Evolutionary conservation across 805 yeast species (phyloP).

Genomic region (Peterozyma toletana): DNA sequence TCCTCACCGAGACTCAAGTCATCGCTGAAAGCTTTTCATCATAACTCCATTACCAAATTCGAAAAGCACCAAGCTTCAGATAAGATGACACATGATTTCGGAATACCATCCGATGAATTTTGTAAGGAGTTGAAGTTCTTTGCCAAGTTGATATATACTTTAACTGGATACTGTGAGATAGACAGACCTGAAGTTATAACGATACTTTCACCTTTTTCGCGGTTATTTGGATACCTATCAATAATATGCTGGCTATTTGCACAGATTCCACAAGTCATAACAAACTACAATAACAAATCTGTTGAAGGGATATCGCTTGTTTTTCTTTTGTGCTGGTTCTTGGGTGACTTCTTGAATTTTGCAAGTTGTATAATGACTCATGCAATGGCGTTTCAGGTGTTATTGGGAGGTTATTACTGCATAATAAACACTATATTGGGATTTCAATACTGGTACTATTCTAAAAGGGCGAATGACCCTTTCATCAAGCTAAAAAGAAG

Average conservation of each 20-base stretch:
- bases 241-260: slow-evolving; percentile 65
- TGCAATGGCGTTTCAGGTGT: slow-evolving; percentile 40
- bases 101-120: slow-evolving; percentile 1
- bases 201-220: slow-evolving; percentile 18
- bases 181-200: slow-evolving; percentile 12
- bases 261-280: slow-evolving; percentile 61
- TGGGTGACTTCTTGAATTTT: slow-evolving; percentile 55
- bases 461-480: slow-evolving; percentile 1
- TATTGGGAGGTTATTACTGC: slow-evolving; percentile 41
- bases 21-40: no score
- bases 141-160: slow-evolving; percentile 14
- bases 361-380: slow-evolving; percentile 38
- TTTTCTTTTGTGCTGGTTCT: slow-evolving; percentile 56
- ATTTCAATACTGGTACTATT: slow-evolving; percentile 40
- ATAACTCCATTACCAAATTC: no score
- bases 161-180: slow-evolving; percentile 17
- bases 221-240: slow-evolving; percentile 28
- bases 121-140: slow-evolving; percentile 16
- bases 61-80: no score
- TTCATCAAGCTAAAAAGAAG: slow-evolving; percentile 2
- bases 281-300: slow-evolving; percentile 49
- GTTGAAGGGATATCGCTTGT: slow-evolving; percentile 62
- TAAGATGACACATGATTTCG: no score
- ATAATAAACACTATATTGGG: slow-evolving; percentile 37
- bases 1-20: no score